Evolutionary conservation across 228 moss, liverwort and hornwort genomes (phyloP).

Genomic region (Sphagnum fallax): DNA sequence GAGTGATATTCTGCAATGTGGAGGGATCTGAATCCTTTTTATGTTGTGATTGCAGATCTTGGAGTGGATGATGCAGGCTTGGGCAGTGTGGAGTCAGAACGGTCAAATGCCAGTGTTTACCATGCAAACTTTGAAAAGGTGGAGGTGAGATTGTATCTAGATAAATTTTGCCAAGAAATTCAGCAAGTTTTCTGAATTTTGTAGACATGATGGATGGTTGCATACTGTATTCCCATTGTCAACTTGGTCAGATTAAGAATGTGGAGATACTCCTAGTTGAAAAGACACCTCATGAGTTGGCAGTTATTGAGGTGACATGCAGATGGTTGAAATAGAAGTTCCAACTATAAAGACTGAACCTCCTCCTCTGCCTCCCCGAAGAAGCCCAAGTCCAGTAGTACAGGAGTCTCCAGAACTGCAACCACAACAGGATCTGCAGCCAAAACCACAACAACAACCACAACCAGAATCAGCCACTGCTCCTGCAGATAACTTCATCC

Average conservation of each 20-base stretch:
- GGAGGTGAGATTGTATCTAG: slow-evolving; percentile 14
- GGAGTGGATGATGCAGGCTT: slow-evolving; percentile 28
- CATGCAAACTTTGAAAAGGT: slow-evolving; percentile 54
- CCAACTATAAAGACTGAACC: slow-evolving; percentile 17
- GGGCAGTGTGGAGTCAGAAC: slow-evolving; percentile 45
- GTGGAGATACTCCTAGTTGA: too few relatives aligned
- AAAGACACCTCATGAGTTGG: neutral
- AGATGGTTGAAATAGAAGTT: slow-evolving; percentile 47
- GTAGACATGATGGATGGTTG: neutral
- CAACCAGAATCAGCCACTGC: slow-evolving; percentile 6
- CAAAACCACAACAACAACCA: slow-evolving; percentile 8
- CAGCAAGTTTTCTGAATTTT: neutral
- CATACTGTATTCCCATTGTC: neutral
- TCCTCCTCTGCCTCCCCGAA: slow-evolving; percentile 3
- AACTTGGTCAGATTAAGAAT: too few relatives aligned
- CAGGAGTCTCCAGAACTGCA: slow-evolving; percentile 7
- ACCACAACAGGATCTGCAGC: neutral
- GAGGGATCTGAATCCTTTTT: neutral
- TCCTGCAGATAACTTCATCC: slow-evolving; percentile 5
- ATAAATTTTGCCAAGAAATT: too few relatives aligned
- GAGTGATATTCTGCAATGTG: too few relatives aligned
- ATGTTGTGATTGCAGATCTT: slow-evolving; percentile 26
- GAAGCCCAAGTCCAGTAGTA: slow-evolving; percentile 1
- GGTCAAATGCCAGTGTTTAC: slow-evolving; percentile 47
- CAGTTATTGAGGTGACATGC: slow-evolving; percentile 5